Percentiles rank a stretch among this genome's conserved stretches.
phyloP scores from a whole-genome alignment of 169 alveolate genomes.

The Eimeria tenella region DNA sequence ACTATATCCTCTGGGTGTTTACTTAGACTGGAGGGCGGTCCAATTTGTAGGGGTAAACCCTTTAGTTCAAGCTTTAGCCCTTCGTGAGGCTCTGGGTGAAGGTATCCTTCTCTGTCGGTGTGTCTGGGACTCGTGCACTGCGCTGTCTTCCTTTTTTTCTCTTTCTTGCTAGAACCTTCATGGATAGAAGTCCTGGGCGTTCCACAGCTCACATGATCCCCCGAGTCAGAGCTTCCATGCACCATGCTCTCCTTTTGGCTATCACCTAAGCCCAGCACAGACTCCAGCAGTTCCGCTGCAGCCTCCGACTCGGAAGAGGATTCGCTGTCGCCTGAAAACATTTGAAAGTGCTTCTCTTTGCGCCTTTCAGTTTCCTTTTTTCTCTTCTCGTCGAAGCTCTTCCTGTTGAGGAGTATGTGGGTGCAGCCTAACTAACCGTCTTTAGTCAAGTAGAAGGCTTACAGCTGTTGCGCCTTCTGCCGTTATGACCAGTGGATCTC shows the following conservation, averaged over 20 bases:
- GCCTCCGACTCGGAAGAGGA: slow-evolving; percentile 25
- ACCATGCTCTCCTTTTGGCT: background rate
- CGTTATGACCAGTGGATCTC: too few relatives aligned
- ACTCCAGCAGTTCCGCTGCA: slow-evolving; percentile 6
- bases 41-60: background rate
- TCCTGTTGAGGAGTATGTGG: too few relatives aligned
- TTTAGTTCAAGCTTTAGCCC: slow-evolving; percentile 2
- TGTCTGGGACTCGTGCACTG: background rate
- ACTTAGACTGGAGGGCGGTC: background rate
- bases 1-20: background rate
- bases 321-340: slow-evolving; percentile 1
- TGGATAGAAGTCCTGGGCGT: background rate
- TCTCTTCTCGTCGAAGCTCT: too few relatives aligned
- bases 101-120: background rate
- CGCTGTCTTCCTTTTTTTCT: background rate
- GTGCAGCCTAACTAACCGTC: too few relatives aligned
- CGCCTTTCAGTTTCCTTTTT: too few relatives aligned
- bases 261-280: background rate
- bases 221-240: too few relatives aligned
- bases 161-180: background rate
- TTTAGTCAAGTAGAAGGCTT: too few relatives aligned
- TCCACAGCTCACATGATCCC: too few relatives aligned
- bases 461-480: too few relatives aligned
- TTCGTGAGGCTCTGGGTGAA: background rate
- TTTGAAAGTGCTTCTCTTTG: background rate